Evolutionary conservation across 352 stramenopile species (phyloP).

Genomic region (Pythium folliculosum): DNA sequence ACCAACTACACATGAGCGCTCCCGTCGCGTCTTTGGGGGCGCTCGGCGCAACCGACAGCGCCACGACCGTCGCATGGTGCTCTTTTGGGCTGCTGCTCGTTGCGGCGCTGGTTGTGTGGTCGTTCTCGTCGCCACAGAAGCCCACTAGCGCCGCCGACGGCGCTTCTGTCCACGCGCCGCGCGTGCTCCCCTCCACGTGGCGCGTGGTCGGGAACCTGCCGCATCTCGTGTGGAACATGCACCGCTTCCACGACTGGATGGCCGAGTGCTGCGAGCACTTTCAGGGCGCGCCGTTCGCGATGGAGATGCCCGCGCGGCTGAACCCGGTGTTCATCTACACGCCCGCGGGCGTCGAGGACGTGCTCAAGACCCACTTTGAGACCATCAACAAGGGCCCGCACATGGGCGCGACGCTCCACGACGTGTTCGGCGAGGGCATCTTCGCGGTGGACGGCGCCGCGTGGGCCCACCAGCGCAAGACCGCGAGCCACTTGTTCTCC

Average conservation of each 20-base stretch:
- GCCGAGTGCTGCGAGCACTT: conserved; percentile 32
- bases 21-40: background rate
- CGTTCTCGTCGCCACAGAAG: background rate
- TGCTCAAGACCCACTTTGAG: conserved; percentile 67
- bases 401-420: conserved; percentile 28
- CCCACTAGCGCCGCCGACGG: background rate
- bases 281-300: conserved; percentile 36
- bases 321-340: conserved; percentile 45
- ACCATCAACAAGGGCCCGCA: conserved; percentile 64
- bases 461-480: conserved; percentile 62
- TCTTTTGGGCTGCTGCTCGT: background rate
- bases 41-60: background rate
- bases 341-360: conserved; percentile 46
- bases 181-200: conserved; percentile 16
- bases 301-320: conserved; percentile 35
- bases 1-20: no score
- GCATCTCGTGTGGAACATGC: conserved; percentile 33
- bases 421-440: conserved; percentile 50
- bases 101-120: background rate
- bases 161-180: background rate
- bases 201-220: conserved; percentile 43
- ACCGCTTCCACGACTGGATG: conserved; percentile 50
- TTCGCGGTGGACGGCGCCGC: conserved; percentile 49
- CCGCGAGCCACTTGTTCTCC: conserved; percentile 47
- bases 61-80: background rate